Evolutionary conservation across 108 stramenopile genomes (phyloP), one percentile per base, ranked within the genome.

Genomic region (Nitzschia sp.): DNA sequence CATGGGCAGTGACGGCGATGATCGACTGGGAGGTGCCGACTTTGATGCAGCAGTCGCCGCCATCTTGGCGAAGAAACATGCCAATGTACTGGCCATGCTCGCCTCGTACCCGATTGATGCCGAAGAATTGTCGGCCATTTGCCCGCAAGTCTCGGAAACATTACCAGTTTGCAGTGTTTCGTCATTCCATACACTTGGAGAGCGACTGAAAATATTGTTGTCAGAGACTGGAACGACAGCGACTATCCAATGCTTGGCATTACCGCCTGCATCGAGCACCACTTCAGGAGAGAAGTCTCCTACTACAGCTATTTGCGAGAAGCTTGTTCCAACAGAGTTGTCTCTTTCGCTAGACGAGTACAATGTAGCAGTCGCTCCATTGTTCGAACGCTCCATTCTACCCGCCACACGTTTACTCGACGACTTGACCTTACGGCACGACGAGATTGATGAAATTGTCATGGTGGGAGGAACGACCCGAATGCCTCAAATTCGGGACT

Each of bases 391-490:
- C 0, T 87, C 95, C 22, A 23, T 96, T 21, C 27, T 75, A 9
- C 94, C 96, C 34, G 84, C 97, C 33, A 71, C 74, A 46, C 76
- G 85, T 28, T 60, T 96, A 33, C 77, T 98, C 1, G 63, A 87
- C n/a, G 88, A 96, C 57, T 72, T 96, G 64, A 79, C 85, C n/a
- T 64, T 97, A 22, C 38, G 35, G 27, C 58, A 65, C 11, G 76
- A 84, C 15, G 98, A 98, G 30, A 92, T 99, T 57, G 94, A 99
- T 71, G 98, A 99, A 73, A 94, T 97, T 41, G 98, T 99, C 27
- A 92, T 98, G 95, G 98, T 99, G 23, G 98, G 98, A 41, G 98
- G 98, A 1, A 97, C 95, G 25, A 97, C 93, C 8, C 73, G 90
- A 54, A 97, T 97, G 94, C 96, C 96, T 22, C 85, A 90, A 73